Evolutionary conservation across 306 rosid genomes (phyloP).

Genomic region (Vigna nakashimae): DNA sequence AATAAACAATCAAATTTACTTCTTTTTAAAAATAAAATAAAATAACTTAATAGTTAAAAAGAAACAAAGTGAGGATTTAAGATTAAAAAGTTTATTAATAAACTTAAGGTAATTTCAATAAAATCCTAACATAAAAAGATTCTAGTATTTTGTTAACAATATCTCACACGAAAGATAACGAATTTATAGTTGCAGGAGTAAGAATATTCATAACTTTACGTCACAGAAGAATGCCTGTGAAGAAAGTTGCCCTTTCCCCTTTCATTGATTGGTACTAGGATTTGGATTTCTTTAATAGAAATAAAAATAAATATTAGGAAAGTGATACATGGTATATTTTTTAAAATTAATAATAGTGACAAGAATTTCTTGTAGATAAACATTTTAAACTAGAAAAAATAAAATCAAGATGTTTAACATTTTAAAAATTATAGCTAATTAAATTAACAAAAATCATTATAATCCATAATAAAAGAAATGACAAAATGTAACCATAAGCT

Average conservation of each 20-base stretch:
- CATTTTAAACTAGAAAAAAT: neutral
- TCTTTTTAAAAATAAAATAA: no score
- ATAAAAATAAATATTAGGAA: neutral
- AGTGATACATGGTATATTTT: neutral
- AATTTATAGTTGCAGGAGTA: neutral
- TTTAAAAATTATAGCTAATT: neutral
- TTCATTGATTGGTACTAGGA: neutral
- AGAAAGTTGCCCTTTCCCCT: neutral
- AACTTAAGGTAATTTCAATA: neutral
- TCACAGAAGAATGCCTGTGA: neutral
- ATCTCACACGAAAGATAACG: neutral
- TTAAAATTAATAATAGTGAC: neutral
- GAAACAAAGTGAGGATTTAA: no score
- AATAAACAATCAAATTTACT: no score
- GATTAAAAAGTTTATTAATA: no score
- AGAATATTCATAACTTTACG: neutral
- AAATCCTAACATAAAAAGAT: neutral
- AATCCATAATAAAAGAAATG: no score
- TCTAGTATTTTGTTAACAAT: neutral
- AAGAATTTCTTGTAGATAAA: neutral
- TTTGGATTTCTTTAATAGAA: neutral
- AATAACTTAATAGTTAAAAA: neutral
- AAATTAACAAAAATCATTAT: no score
- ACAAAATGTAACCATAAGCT: no score
- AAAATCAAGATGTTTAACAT: neutral